A percentile compares a stretch with the other conserved stretches of the same genome.
phyloP scores from a whole-genome alignment of 208 protist species.

The Leishmania turanica region DNA sequence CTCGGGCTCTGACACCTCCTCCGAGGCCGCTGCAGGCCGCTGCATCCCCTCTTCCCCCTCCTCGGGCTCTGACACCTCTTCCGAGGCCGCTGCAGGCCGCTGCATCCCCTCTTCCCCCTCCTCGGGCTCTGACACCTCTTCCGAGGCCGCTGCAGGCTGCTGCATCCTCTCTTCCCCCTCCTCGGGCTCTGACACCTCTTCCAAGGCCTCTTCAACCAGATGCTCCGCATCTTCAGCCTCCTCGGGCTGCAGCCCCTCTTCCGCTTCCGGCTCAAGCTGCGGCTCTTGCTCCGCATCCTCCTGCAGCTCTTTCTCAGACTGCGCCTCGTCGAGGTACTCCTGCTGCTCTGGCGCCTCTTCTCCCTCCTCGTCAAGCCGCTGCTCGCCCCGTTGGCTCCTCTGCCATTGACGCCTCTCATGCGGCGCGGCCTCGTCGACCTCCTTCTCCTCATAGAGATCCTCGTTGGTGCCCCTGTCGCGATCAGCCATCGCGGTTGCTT shows the following conservation, averaged over 20 bases:
- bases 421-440: background rate
- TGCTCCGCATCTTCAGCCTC: constrained; percentile 1
- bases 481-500: constrained; percentile 7
- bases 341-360: background rate
- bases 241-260: constrained; percentile 9
- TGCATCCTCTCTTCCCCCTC: background rate
- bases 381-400: background rate
- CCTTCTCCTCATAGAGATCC: constrained; percentile 10
- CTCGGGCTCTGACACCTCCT: constrained; percentile 24
- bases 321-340: constrained; percentile 6
- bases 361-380: background rate
- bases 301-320: constrained; percentile 1
- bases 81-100: too few species aligned
- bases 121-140: background rate
- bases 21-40: background rate
- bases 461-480: constrained; percentile 20
- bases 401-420: background rate
- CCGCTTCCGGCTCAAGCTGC: background rate
- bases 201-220: constrained; percentile 6
- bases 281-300: background rate
- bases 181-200: constrained; percentile 25
- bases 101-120: background rate
- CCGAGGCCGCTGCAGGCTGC: too few species aligned
- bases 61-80: background rate
- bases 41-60: too few species aligned